These are phyloP conservation scores for Globisporangium spinosum DNA, from an alignment of 352 stramenopile genomes.

Conservation along the genomic window DNA sequence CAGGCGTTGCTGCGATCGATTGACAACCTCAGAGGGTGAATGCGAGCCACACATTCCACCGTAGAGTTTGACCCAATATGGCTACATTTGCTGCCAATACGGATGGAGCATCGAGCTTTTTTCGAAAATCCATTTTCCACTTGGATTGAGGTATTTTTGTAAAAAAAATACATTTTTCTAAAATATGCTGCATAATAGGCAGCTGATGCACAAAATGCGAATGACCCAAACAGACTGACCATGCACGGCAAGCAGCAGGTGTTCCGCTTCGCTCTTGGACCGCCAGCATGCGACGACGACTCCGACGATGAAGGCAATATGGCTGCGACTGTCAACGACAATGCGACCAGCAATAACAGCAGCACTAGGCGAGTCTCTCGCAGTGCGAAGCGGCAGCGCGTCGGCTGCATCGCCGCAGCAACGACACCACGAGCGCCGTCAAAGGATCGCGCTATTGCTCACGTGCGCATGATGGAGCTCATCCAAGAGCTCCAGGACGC, in stretches of 20 bases:
- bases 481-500: constrained; percentile 43
- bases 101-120: too few relatives aligned
- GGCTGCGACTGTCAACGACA: neutral
- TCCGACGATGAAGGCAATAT: neutral
- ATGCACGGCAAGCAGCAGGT: neutral
- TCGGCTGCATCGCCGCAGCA: neutral
- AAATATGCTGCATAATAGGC: too few relatives aligned
- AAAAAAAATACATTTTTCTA: too few relatives aligned
- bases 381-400: constrained; percentile 6
- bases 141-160: too few relatives aligned
- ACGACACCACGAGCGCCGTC: neutral
- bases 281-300: neutral
- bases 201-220: too few relatives aligned
- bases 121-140: too few relatives aligned
- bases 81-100: too few relatives aligned
- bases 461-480: constrained; percentile 49
- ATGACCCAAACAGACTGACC: neutral
- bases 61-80: too few relatives aligned
- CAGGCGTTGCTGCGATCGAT: neutral
- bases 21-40: neutral
- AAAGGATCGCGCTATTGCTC: constrained; percentile 9
- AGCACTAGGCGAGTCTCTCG: neutral
- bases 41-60: too few relatives aligned
- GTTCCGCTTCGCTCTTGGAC: constrained; percentile 3
- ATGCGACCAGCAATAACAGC: neutral